A percentile compares a stretch with the other conserved stretches of the same genome.
Conservation (phyloP, 2,329 filamentous ascomycete species). For the Sporothrix luriei region DNA sequence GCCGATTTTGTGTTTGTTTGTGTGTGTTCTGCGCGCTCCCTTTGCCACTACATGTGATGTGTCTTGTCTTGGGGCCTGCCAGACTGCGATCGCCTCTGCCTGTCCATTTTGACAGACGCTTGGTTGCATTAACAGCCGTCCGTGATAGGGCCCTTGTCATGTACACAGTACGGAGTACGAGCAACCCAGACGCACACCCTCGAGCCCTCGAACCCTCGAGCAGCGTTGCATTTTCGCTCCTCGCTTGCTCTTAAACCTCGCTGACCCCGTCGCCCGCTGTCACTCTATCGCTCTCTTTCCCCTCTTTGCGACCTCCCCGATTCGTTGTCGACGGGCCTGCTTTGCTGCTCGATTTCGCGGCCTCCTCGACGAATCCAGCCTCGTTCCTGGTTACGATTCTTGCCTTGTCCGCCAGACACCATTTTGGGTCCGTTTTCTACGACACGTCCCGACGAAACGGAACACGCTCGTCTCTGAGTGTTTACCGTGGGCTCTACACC, state of each 20-base stretch:
- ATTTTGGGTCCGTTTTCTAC: neutral
- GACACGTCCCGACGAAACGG: slow-evolving; percentile 14
- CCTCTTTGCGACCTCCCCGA: neutral
- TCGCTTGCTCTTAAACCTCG: slow-evolving; percentile 25
- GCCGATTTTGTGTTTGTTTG: neutral
- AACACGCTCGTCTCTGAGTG: slow-evolving; percentile 5
- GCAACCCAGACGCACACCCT: slow-evolving; percentile 11
- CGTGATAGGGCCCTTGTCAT: slow-evolving; percentile 11
- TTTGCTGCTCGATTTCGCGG: neutral
- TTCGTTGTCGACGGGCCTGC: neutral
- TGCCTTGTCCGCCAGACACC: neutral
- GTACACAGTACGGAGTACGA: too few species aligned
- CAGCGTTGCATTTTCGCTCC: slow-evolving; percentile 20
- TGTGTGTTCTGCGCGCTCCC: neutral
- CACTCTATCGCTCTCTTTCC: slow-evolving; percentile 1
- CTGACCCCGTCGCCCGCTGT: slow-evolving; percentile 9
- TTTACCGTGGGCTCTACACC: neutral
- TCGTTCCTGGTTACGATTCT: neutral
- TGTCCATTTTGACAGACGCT: slow-evolving; percentile 23
- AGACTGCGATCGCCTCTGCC: slow-evolving; percentile 3
- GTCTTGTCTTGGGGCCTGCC: slow-evolving; percentile 7
- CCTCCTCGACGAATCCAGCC: neutral
- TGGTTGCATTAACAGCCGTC: slow-evolving; percentile 26
- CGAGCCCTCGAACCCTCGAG: slow-evolving; percentile 13
- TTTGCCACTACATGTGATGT: slow-evolving; percentile 26